Conservation (phyloP, 2,329 filamentous ascomycete species). For the Ophiostoma perfectum region DNA sequence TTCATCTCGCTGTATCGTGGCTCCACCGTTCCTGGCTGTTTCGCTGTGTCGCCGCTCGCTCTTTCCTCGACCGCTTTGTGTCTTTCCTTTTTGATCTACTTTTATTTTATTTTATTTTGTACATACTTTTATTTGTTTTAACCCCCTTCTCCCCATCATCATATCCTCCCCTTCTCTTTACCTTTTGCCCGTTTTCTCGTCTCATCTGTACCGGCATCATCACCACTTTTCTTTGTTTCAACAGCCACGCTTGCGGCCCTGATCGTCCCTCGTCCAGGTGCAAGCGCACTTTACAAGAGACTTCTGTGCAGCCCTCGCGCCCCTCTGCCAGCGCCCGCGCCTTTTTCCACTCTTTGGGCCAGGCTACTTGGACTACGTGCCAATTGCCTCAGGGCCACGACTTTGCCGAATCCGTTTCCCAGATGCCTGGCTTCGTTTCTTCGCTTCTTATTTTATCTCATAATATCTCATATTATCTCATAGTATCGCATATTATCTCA, state of each 20-base stretch:
- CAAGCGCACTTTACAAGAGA: not conserved
- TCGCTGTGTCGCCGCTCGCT: not conserved
- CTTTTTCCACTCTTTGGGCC: slow-evolving; percentile 12
- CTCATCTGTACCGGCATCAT: not conserved
- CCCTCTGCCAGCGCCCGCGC: not conserved
- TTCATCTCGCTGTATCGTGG: not conserved
- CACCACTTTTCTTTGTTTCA: not conserved
- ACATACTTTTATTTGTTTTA: not conserved
- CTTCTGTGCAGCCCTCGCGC: not conserved
- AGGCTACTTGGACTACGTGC: not conserved
- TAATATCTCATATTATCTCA: not conserved
- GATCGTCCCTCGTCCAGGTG: not conserved
- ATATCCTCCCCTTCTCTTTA: no score
- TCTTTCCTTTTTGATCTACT: not conserved
- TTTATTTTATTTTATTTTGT: not conserved
- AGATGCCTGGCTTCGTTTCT: slow-evolving; percentile 6
- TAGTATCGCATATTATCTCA: not conserved
- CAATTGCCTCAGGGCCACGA: not conserved
- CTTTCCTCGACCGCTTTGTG: not conserved
- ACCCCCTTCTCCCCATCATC: not conserved
- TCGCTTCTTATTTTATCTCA: slow-evolving; percentile 8
- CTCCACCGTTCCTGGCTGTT: no score
- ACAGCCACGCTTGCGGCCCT: not conserved
- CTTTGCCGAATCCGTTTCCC: slow-evolving; percentile 7
- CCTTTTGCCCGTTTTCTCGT: not conserved